Conservation (phyloP, 768 basidiomycete genomes). For the Tylopilus plumbeoviolaceoides region DNA sequence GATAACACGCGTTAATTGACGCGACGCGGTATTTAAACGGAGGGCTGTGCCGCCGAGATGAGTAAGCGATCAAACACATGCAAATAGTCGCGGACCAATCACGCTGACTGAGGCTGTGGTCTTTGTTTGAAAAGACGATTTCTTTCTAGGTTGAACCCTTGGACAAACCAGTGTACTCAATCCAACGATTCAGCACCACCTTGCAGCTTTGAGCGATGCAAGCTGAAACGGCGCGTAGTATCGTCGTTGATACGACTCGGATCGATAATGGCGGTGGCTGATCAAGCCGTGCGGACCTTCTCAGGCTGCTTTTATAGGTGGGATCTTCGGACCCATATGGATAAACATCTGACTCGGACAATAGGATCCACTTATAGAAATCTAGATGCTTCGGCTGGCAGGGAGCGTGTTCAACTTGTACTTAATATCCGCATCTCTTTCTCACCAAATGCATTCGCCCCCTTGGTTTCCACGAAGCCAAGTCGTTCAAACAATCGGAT, state of each 20-base stretch:
- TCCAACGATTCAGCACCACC: not conserved
- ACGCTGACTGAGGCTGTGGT: no score
- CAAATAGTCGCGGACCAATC: conserved; percentile 12
- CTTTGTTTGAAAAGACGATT: no score
- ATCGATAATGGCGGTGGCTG: conserved; percentile 9
- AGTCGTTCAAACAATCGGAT: conserved; percentile 71
- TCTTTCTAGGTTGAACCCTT: no score
- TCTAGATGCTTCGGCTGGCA: not conserved
- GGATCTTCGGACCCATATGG: not conserved
- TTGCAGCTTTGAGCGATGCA: not conserved
- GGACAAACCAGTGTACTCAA: not conserved
- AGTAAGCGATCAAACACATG: conserved; percentile 6
- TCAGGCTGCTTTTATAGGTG: conserved; percentile 5
- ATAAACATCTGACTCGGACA: conserved; percentile 15
- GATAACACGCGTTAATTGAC: conserved; percentile 6
- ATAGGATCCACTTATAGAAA: conserved; percentile 8
- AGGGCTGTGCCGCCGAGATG: not conserved
- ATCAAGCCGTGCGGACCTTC: conserved; percentile 5
- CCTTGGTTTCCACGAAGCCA: conserved; percentile 67
- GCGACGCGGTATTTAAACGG: conserved; percentile 4
- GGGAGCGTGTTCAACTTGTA: no score
- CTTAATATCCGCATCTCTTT: conserved; percentile 74
- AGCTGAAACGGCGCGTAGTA: not conserved
- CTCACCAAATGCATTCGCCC: conserved; percentile 74
- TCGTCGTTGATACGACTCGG: not conserved